Base-by-base conservation (phyloP, 768 basidiomycete genomes). In the Podaxis pistillaris region DNA sequence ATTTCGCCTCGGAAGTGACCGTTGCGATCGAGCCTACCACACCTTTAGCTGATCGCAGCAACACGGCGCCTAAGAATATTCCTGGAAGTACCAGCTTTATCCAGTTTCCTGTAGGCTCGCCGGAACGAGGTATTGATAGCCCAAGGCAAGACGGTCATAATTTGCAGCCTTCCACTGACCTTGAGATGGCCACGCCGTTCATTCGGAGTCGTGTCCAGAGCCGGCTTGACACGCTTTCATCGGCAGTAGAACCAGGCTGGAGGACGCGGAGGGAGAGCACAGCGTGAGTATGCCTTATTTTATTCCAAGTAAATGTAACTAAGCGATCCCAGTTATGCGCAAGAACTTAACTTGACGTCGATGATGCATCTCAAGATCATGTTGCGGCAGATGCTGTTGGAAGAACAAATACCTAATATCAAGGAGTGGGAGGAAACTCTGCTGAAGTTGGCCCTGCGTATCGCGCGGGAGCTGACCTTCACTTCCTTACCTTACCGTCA, bases 301-400 rank as follows among this genome's bases (percentile, higher is more conserved):
- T 28, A 13, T 52, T 60, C 55, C 24, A 60, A 40, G 56, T 60
- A 54, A 41, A 64, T 63, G 49, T 64, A 40, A 63, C 15, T 60
- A 49, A 2, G 15, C 4, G 17, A 28, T 41, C 63, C 44, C 65
- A 94, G 94, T 61, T 91, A 91, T 73, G 86, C 92, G 15, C 86
- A 91, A 69, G 88, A 94, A 70, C 83, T 96, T 30, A 94, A 95
- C 70, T 75, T 87, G 9, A 86, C 88, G 12, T 96, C 95, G 11
- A 91, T 97, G 86, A 82, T 83, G 65, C 94, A 98, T 74, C 83
- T 98, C 55, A 90, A 93, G 46, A 83, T 88, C 62, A 95, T 98
- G 89, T 79, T 99, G 13, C 85, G 88, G 4, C 97, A 99, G 75
- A 91, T 94, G 83, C 83, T 98, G 24, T 86, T 84, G 2, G 87